Evolutionary conservation across 352 stramenopile genomes (phyloP).

Genomic region (Phytophthora ohioensis): DNA sequence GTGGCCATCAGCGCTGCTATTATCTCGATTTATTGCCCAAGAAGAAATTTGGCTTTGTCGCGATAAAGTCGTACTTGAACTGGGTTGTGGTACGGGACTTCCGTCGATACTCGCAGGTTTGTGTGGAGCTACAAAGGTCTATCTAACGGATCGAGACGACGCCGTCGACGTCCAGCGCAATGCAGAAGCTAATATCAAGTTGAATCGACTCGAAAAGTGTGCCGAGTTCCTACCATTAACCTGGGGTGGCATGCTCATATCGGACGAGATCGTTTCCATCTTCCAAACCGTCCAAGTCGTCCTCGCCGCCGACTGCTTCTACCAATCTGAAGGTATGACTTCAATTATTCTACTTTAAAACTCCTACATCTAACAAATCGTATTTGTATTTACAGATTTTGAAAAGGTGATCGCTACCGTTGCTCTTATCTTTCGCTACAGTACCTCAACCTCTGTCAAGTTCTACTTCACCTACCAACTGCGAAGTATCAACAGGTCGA

Average conservation of each 20-base stretch:
- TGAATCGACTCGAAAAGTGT: slow-evolving; percentile 49
- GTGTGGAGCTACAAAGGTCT: slow-evolving; percentile 52
- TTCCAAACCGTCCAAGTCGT: slow-evolving; percentile 57
- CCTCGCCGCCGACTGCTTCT: slow-evolving; percentile 77
- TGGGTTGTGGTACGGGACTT: slow-evolving; percentile 74
- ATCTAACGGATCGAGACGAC: slow-evolving; percentile 64
- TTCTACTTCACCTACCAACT: slow-evolving; percentile 78
- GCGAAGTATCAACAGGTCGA: slow-evolving; percentile 67
- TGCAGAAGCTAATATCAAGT: slow-evolving; percentile 56
- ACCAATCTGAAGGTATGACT: slow-evolving; percentile 60
- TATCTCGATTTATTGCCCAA: slow-evolving; percentile 60
- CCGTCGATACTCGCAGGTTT: slow-evolving; percentile 65
- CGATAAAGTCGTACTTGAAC: slow-evolving; percentile 61
- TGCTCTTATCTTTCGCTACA: slow-evolving; percentile 68
- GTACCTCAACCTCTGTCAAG: slow-evolving; percentile 32
- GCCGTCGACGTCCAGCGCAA: slow-evolving; percentile 59
- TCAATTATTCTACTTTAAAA: not conserved
- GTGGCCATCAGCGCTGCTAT: slow-evolving; percentile 64
- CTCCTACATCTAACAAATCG: not conserved
- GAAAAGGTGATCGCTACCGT: slow-evolving; percentile 75
- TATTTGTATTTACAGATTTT: slow-evolving; percentile 53
- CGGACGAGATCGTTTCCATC: slow-evolving; percentile 33
- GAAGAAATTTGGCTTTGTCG: slow-evolving; percentile 37
- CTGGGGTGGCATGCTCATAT: slow-evolving; percentile 56
- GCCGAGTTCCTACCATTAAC: slow-evolving; percentile 54